These are phyloP conservation scores for Ceratobasidium sp. DNA, from an alignment of 1,284 basidiomycete species.

Conservation along the genomic window DNA sequence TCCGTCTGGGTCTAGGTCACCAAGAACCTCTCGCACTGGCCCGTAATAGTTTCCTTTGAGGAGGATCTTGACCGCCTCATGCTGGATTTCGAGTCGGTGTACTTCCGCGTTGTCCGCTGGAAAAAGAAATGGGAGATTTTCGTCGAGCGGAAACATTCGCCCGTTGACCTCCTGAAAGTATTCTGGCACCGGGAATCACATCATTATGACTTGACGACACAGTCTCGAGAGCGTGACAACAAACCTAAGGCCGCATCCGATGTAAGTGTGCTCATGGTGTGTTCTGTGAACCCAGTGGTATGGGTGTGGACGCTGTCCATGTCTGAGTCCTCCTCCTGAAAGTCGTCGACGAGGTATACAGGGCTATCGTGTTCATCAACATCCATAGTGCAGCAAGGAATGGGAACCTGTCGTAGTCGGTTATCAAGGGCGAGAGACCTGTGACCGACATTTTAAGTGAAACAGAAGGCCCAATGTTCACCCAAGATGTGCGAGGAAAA, in stretches of 20 bases:
- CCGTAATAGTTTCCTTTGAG: conserved; percentile 23
- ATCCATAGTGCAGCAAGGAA: neutral
- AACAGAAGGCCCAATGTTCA: neutral
- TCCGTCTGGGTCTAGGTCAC: conserved; percentile 2
- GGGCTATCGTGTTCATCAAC: neutral
- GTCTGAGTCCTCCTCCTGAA: conserved; percentile 15
- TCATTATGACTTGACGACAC: neutral
- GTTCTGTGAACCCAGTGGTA: conserved; percentile 8
- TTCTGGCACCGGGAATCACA: neutral
- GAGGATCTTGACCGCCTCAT: neutral
- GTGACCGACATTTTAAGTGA: neutral
- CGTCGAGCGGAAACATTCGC: conserved; percentile 24
- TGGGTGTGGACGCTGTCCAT: conserved; percentile 16
- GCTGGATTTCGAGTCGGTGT: conserved; percentile 4
- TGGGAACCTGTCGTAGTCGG: too few relatives aligned
- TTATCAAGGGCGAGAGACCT: too few relatives aligned
- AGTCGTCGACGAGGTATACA: conserved; percentile 21
- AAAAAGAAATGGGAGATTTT: conserved; percentile 22
- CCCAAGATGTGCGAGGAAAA: neutral
- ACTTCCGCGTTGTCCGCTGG: conserved; percentile 18
- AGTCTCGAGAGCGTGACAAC: neutral
- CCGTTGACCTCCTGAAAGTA: conserved; percentile 29
- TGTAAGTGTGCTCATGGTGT: conserved; percentile 23
- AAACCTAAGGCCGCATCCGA: conserved; percentile 2
- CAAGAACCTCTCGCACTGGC: conserved; percentile 1